Evolutionary conservation across 164 flowering plant species (phyloP), one percentile per base, ranked within the genome.

Genomic region (Nymphaea colorata): DNA sequence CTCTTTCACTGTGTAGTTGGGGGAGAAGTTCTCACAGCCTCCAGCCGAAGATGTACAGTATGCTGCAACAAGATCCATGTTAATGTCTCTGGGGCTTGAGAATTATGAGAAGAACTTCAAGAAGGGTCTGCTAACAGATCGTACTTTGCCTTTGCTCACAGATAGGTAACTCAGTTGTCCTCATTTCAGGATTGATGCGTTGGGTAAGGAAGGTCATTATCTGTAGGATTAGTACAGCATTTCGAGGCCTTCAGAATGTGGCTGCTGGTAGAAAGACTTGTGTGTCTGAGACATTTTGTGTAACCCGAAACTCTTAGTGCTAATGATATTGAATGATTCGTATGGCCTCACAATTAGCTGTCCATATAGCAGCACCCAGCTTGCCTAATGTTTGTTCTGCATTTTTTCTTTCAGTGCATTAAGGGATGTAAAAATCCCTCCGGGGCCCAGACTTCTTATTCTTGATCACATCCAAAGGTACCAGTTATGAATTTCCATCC

Each of bases 371-470:
- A 51, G 15, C 57, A 51, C 14, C 57, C 57, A 51, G 8, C 14
- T 51, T 51, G 57, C 57, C 57, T 51, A 51, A 51, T 15, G 12
- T 51, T 51, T 51, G 57, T 51, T 51, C 12, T 15, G 18, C 42
- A 10, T 59, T 8, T 11, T 61, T 41, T 79, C 57, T 77, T 75
- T 64, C 94, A 93, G 98, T 72, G 96, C 97, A 66, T 94, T 93
- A 45, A 82, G 85, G 83, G 98, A 93, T 79, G 96, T 84, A 61
- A 86, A 73, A 63, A 84, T 93, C 75, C 98, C 97, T 25, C 97
- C 98, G 25, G 98, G 98, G 60, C 98, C 98, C 59, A 83, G 98
- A 75, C 89, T 93, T 53, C 87, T 93, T 65, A 93, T 91, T 77
- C 94, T 91, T 12, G 90, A 93, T 73, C 90, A 85, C 74, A 80